Base-by-base conservation (phyloP, 2,329 filamentous ascomycete genomes). In the Ceratocystis eucalypticola region DNA sequence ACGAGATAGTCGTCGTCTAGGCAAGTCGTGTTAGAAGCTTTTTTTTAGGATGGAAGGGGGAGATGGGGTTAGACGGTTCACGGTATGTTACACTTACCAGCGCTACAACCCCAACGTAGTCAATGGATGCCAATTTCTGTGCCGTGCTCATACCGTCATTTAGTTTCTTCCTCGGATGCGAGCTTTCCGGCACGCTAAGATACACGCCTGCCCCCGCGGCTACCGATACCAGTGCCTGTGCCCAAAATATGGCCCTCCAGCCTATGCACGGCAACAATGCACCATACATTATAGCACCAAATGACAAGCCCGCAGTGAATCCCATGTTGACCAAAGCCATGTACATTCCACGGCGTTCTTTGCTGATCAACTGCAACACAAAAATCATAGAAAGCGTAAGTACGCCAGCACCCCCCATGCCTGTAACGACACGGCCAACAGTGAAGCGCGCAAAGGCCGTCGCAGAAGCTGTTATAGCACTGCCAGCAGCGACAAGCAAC, bases 361-460 rank as follows among this genome's bases (percentile, higher is more conserved):
- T 82, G 25, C 81, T 84, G 0, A 86, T 82, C 69, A 94, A 76
- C 72, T 93, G 87, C n/a, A 94, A 80, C 0, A 89, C 84, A 25
- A 93, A 78, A 61, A 95, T 89, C 61, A 90, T 84, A 0, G 86
- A 82, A 5, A 92, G 81, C 0, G 87, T 87, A 76, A 91, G 83
- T 61, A 91, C 81, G 0, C 88, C 88, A 1, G 87, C 87, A 17
- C 82, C 86, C 0, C 89, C 90, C 7, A 84, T 73, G 0, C 90
- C 90, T 2, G 84, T 82, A 17, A 92, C 72, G 1, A 82, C 82
- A 59, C 90, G 80, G 0, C 89, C 90, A 0, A 84, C 68, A 20
- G 94, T 79, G 70, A 95, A 94, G 2, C 78, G 75, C 1, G 76
- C 72, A 64, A 92, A 83, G 0, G 77, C 81, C 1, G 70, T 74